Conservation (phyloP, 257 asterid species). For the Nicotiana tabacum region DNA sequence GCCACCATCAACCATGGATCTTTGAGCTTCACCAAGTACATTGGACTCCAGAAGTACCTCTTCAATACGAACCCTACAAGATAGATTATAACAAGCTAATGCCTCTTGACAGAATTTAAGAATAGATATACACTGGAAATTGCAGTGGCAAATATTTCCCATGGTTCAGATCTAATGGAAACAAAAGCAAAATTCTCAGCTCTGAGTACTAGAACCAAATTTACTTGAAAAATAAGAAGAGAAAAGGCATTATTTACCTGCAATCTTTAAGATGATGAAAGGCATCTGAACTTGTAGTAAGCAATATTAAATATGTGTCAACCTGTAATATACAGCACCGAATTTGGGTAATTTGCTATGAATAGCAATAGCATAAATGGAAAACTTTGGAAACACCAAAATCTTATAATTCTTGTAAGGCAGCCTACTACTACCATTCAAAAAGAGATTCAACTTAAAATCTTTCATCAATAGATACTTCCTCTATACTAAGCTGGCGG, state of each 20-base stretch:
- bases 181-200: not conserved
- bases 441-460: not conserved
- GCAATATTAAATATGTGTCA: constrained; percentile 83
- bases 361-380: not conserved
- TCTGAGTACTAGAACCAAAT: not conserved
- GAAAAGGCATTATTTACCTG: constrained; percentile 47
- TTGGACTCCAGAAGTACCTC: constrained; percentile 73
- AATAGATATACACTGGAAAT: not conserved
- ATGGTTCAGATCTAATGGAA: not conserved
- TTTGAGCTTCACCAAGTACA: constrained; percentile 83
- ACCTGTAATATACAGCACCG: constrained; percentile 38
- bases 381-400: not conserved
- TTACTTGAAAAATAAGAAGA: not conserved
- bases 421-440: not conserved
- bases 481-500: not conserved
- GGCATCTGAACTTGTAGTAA: constrained; percentile 81
- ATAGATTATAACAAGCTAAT: constrained; percentile 21
- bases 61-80: constrained; percentile 76
- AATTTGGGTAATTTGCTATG: not conserved
- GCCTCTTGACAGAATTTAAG: constrained; percentile 8
- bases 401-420: not conserved
- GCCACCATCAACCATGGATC: constrained; percentile 83
- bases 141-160: not conserved
- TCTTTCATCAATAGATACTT: not conserved
- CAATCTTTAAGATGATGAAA: constrained; percentile 87